Conservation (phyloP, 2,329 filamentous ascomycete species). For the Metarhizium humberi region DNA sequence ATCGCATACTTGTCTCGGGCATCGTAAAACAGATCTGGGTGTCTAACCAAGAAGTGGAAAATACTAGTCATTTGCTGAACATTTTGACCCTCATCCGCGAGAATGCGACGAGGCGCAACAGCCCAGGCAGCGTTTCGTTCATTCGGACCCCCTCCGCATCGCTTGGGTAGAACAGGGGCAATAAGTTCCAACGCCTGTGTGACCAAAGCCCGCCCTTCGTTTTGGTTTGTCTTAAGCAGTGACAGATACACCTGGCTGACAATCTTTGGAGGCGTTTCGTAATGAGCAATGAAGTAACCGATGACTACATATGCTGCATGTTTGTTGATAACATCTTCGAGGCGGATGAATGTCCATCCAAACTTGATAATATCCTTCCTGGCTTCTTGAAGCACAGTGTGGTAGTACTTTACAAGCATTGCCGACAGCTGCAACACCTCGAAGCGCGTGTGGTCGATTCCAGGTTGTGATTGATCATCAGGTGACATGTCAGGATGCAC, state of each 20-base stretch:
- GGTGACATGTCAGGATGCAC: slow-evolving; percentile 71
- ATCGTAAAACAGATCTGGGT: slow-evolving; percentile 90
- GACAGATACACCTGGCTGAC: slow-evolving; percentile 92
- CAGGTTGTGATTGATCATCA: slow-evolving; percentile 75
- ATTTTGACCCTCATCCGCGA: slow-evolving; percentile 91
- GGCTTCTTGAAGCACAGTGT: slow-evolving; percentile 76
- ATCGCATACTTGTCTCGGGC: slow-evolving; percentile 84
- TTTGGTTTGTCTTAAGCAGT: slow-evolving; percentile 84
- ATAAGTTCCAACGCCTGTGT: slow-evolving; percentile 92
- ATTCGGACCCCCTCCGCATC: slow-evolving; percentile 59
- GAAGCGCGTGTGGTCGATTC: slow-evolving; percentile 92
- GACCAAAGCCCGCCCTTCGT: slow-evolving; percentile 83
- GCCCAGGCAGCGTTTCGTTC: slow-evolving; percentile 81
- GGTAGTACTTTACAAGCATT: slow-evolving; percentile 90
- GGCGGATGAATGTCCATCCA: slow-evolving; percentile 93
- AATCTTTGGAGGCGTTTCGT: slow-evolving; percentile 93
- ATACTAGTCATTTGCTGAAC: slow-evolving; percentile 94
- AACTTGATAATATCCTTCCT: slow-evolving; percentile 99
- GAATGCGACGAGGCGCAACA: slow-evolving; percentile 77
- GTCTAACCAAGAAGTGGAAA: slow-evolving; percentile 90
- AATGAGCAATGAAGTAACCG: slow-evolving; percentile 94
- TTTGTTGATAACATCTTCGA: slow-evolving; percentile 99
- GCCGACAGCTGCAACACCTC: slow-evolving; percentile 92
- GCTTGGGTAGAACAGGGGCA: slow-evolving; percentile 84
- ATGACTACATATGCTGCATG: slow-evolving; percentile 96